phyloP scores from a whole-genome alignment of 345 rosid genomes.

The Lepidium africanum region DNA sequence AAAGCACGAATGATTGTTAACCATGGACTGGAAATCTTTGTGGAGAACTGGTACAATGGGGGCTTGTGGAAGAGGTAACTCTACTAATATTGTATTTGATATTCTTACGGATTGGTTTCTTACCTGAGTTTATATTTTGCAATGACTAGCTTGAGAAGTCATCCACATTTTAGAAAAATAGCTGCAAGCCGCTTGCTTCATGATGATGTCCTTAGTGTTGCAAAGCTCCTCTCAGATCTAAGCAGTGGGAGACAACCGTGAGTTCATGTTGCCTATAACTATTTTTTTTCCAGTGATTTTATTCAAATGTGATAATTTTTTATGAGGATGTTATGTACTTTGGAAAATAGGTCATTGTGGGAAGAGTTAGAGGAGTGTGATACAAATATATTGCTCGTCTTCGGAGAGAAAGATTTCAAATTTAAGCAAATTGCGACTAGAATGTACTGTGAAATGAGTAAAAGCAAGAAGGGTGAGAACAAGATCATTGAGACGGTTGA shows the following conservation, averaged over 20 bases:
- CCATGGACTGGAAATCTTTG: conserved; percentile 54
- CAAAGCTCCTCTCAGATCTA: conserved; percentile 62
- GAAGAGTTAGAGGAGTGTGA: conserved; percentile 57
- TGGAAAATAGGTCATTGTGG: conserved; percentile 67
- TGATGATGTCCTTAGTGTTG: conserved; percentile 47
- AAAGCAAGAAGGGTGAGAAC: conserved; percentile 11
- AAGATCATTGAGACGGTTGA: conserved; percentile 41
- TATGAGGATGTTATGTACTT: background rate
- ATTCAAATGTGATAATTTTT: background rate
- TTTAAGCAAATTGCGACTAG: conserved; percentile 49
- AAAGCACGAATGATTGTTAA: conserved; percentile 44
- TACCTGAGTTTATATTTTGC: background rate
- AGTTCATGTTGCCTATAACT: conserved; percentile 25
- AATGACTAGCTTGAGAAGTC: conserved; percentile 61
- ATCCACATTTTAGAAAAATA: conserved; percentile 54
- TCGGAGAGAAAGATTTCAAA: conserved; percentile 64
- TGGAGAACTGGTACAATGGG: conserved; percentile 68
- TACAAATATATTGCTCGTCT: conserved; percentile 49
- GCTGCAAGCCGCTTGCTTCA: conserved; percentile 51
- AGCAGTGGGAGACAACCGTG: conserved; percentile 86
- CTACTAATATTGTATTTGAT: background rate
- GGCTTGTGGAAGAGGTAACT: conserved; percentile 74
- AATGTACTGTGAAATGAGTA: conserved; percentile 37
- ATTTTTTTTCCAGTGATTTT: background rate
- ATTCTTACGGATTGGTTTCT: background rate